phyloP scores from a whole-genome alignment of 805 yeast genomes.

The Candida schatavii region DNA sequence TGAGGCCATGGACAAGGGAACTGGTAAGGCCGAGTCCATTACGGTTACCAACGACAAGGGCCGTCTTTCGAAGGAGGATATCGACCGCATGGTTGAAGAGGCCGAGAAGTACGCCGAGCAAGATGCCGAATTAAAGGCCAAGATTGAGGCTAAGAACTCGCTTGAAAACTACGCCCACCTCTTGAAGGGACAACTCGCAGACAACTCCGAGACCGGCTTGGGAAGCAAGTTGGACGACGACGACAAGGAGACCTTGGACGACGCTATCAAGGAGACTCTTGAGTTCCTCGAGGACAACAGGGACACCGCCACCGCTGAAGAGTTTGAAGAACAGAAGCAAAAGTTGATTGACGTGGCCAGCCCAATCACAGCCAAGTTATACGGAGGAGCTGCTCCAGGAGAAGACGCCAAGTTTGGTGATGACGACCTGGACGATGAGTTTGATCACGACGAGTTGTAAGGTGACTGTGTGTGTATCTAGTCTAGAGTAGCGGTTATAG shows the following conservation, averaged over 20 bases:
- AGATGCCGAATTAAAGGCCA: constrained; percentile 44
- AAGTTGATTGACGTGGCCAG: constrained; percentile 76
- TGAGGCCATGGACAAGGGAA: constrained; percentile 97
- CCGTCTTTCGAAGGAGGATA: constrained; percentile 93
- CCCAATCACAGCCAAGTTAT: constrained; percentile 87
- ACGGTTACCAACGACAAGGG: constrained; percentile 99
- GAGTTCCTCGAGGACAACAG: constrained; percentile 83
- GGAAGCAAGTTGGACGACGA: constrained; percentile 84
- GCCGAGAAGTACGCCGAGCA: constrained; percentile 80
- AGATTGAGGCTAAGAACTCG: constrained; percentile 42
- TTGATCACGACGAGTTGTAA: constrained; percentile 46
- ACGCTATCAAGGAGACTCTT: constrained; percentile 81
- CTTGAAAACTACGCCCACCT: constrained; percentile 45
- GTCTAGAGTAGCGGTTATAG: constrained; percentile 1
- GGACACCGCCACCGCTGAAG: constrained; percentile 87
- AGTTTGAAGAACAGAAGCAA: constrained; percentile 85
- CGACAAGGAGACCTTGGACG: constrained; percentile 84
- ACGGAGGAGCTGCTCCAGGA: constrained; percentile 50
- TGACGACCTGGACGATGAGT: constrained; percentile 42
- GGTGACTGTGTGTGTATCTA: constrained; percentile 3
- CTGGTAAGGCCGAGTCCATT: constrained; percentile 97
- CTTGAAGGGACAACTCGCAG: constrained; percentile 40
- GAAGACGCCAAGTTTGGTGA: constrained; percentile 39
- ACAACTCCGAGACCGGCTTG: constrained; percentile 42
- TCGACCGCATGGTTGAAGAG: constrained; percentile 97